Base-by-base conservation (phyloP, 495 filamentous ascomycete genomes). In the Talaromyces liani region DNA sequence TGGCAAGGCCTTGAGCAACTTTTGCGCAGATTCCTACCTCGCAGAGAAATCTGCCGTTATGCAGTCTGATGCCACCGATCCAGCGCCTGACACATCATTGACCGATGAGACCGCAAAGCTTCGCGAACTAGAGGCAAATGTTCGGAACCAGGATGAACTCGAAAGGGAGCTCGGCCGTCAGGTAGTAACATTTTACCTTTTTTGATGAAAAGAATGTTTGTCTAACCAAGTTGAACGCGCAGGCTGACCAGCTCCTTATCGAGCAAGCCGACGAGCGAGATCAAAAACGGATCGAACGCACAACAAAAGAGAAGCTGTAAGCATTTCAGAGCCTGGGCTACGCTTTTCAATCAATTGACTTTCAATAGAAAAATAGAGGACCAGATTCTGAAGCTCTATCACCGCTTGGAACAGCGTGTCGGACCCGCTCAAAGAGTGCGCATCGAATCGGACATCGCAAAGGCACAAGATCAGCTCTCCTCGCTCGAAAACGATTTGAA, bases 241-340 rank as follows among this genome's bases (percentile, higher is more conserved):
- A 96, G 78, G 93, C 93, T 1, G 92, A 91, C 66, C 82, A 84
- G 64, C 77, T 90, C 10, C 80, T 97, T 54, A 85, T 84, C 29
- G 90, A 92, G 66, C 88, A 90, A 68, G 92, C 93, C 25, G 88
- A 97, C 70, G 91, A 94, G 74, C 85, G 88, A 58, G 94, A 98
- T 66, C 83, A 85, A 63, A 94, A 91, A 70, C 85, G 93, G 63
- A 84, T 97, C 59, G 89, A 93, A 58, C 94, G 91, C 71, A 86
- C 89, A 1, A 74, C 83, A 57, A 73, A 66, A 1, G 85, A 85
- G 39, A 89, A 86, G 69, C 79, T 84, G 79, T 83, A 76, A 63
- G 74, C 36, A 25, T 39, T 45, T 20, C 7, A 25, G 4, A 60
- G 27, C 34, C 16, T 16, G 24, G 9, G 6, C 31, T 18, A n/a